Evolutionary conservation across 352 stramenopile genomes (phyloP).

Genomic region (Phytophthora chlamydospora): DNA sequence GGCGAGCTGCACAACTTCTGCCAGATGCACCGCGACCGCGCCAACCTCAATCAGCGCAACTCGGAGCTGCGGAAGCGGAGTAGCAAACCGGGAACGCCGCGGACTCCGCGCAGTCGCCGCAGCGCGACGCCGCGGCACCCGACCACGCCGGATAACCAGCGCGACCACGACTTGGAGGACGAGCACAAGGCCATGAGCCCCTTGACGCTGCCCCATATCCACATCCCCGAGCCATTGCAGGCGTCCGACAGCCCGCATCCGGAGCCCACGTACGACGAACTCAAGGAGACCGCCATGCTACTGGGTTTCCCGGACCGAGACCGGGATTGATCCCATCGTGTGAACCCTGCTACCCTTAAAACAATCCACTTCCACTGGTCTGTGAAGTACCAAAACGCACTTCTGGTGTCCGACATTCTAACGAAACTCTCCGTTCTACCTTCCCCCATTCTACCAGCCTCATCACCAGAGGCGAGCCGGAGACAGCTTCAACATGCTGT

Average conservation of each 20-base stretch:
- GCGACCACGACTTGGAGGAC: constrained; percentile 6
- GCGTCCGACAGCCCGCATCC: constrained; percentile 25
- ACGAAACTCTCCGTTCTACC: too few relatives aligned
- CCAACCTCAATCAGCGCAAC: constrained; percentile 76
- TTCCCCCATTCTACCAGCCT: too few relatives aligned
- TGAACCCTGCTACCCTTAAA: neutral
- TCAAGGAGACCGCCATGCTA: constrained; percentile 43
- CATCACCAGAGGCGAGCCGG: too few relatives aligned
- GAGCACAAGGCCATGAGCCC: neutral
- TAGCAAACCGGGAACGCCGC: constrained; percentile 18
- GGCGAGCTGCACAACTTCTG: constrained; percentile 59
- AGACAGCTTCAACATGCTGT: too few relatives aligned
- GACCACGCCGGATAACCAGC: constrained; percentile 6
- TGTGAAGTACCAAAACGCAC: too few relatives aligned
- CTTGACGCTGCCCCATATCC: constrained; percentile 12
- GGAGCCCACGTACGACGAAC: constrained; percentile 38
- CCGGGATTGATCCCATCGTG: constrained; percentile 15
- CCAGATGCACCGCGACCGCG: constrained; percentile 52
- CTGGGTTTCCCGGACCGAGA: constrained; percentile 35
- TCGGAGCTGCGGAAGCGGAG: constrained; percentile 60
- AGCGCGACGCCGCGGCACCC: constrained; percentile 2
- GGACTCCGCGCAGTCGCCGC: constrained; percentile 4
- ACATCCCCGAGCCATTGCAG: constrained; percentile 38
- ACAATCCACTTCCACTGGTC: too few relatives aligned
- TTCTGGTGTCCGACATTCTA: constrained; percentile 3